Base-by-base conservation (phyloP, 768 basidiomycete genomes). In the Suillus fuscotomentosus region DNA sequence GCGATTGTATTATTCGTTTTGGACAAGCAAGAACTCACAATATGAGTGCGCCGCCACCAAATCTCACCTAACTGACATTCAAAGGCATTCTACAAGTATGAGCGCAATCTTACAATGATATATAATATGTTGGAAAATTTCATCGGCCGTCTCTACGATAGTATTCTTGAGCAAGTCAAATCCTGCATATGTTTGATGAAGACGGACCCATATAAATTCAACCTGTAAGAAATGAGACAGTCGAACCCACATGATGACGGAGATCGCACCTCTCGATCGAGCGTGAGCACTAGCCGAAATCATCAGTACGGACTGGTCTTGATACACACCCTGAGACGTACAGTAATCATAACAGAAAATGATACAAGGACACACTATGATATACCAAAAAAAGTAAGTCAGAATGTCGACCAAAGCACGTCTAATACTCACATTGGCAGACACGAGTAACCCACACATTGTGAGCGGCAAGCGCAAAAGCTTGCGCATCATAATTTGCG, bases 331-430 rank as follows among this genome's bases (percentile, higher is more conserved):
- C 27, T 15, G 17, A 42, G 27, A 59, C 57, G 10, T 31, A 59
- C 57, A 31, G 41, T 59, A 42, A 42, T 59, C 57, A 43, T 59
- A 59, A 31, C 15, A 24, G 57, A 59, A 59, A 20, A 59, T 59
- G 57, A 59, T 42, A 31, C 41, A 42, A 24, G 57, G 57, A 31
- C 24, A 57, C 39, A 59, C 57, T 59, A 24, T 39, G 27, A 50
- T 50, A 15, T 50, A 50, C 42, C 27, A 43, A 20, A 57, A 43
- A 57, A 59, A 10, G 41, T 59, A 42, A 42, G 57, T 42, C 17
- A 10, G 24, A 20, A 22, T 42, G 11, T 42, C 9, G 17, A 27
- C 24, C 5, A 41, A 59, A 42, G 15, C 10, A 42, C 0, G 41
- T 59, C 11, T 27, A 20, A 59, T 15, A 59, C 57, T 59, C 41